Conservation (phyloP, 2,329 filamentous ascomycete species). For the Coniochaeta sp. region DNA sequence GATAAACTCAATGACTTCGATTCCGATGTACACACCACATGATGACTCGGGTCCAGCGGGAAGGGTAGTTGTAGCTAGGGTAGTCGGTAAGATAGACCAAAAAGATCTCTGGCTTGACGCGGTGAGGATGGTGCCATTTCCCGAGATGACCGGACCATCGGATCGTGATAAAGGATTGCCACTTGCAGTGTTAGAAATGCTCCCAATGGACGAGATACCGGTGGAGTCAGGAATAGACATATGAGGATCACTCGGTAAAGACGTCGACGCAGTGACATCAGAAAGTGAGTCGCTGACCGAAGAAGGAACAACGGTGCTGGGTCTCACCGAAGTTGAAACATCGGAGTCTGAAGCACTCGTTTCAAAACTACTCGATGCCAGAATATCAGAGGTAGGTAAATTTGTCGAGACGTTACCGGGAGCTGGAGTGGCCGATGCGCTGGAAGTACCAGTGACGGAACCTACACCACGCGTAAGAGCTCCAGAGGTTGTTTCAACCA, state of each 20-base stretch:
- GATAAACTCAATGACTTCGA: constrained; percentile 22
- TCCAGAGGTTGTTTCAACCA: not conserved
- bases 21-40: constrained; percentile 18
- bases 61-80: not conserved
- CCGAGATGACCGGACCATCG: not conserved
- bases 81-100: not conserved
- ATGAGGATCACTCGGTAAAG: not conserved
- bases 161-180: not conserved
- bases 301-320: not conserved
- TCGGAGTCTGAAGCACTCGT: not conserved
- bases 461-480: not conserved
- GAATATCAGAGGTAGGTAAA: not conserved
- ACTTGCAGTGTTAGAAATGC: not conserved
- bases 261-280: not conserved
- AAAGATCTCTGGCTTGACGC: not conserved
- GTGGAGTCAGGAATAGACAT: not conserved
- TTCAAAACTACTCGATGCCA: not conserved
- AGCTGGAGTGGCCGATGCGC: not conserved
- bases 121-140: not conserved
- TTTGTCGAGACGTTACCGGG: not conserved
- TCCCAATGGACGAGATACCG: not conserved
- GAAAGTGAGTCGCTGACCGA: not conserved
- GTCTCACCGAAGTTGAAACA: not conserved
- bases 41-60: not conserved
- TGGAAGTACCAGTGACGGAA: not conserved